Percentiles rank a stretch among this genome's conserved stretches.
These are phyloP conservation scores for Glycyrrhiza uralensis DNA, from an alignment of 306 rosid genomes.

Conservation along the genomic window DNA sequence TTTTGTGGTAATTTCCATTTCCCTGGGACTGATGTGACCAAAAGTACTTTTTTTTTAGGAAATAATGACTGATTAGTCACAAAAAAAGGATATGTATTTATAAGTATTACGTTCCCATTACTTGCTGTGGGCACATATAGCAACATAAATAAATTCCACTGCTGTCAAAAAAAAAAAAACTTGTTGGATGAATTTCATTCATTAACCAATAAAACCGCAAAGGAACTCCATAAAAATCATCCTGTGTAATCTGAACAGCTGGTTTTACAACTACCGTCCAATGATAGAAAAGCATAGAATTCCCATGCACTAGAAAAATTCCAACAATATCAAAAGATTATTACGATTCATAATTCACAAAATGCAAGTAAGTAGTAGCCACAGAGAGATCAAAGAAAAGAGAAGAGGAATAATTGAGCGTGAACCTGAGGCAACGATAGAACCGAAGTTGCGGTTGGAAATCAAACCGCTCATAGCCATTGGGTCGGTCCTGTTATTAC, in stretches of 20 bases:
- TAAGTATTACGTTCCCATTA: too few species aligned
- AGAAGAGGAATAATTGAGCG: background rate
- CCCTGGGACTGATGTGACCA: background rate
- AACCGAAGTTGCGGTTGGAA: constrained; percentile 66
- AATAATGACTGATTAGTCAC: background rate
- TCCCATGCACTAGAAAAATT: background rate
- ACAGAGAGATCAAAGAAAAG: background rate
- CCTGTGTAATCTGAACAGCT: too few species aligned
- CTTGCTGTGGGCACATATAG: too few species aligned
- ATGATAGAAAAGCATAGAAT: too few species aligned
- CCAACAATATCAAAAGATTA: background rate
- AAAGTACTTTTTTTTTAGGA: background rate
- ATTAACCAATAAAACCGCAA: too few species aligned
- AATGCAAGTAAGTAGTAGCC: constrained; percentile 1
- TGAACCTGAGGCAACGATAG: constrained; percentile 52
- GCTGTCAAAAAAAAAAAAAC: too few species aligned
- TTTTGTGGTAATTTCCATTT: background rate
- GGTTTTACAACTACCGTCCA: too few species aligned
- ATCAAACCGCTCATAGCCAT: constrained; percentile 75
- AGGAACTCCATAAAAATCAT: too few species aligned
- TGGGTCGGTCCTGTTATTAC: background rate
- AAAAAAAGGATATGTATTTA: background rate
- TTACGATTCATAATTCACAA: background rate
- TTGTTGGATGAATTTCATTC: too few species aligned
- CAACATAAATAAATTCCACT: too few species aligned